These are phyloP conservation scores for Colletotrichum plurivorum DNA, from an alignment of 2,329 filamentous ascomycete species.

Conservation along the genomic window DNA sequence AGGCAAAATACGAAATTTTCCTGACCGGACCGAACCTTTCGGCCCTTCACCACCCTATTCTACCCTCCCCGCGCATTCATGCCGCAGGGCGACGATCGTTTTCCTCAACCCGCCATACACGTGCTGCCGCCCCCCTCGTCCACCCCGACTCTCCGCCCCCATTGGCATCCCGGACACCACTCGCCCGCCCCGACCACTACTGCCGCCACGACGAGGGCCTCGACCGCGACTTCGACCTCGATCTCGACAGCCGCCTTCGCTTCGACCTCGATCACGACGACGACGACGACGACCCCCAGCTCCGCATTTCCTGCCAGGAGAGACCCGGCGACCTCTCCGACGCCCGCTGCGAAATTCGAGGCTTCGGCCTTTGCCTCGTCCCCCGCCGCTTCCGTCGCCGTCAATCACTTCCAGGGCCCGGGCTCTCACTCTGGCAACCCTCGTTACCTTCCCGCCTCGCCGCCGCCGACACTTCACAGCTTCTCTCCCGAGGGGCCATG, in stretches of 20 bases:
- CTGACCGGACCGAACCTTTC: slow-evolving; percentile 32
- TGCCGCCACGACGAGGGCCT: not conserved
- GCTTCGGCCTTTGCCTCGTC: slow-evolving; percentile 18
- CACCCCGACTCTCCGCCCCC: slow-evolving; percentile 27
- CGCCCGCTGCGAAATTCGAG: slow-evolving; percentile 20
- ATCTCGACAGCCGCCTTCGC: not conserved
- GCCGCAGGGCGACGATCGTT: slow-evolving; percentile 40
- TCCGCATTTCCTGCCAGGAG: not conserved
- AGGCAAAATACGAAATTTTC: slow-evolving; percentile 37
- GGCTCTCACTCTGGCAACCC: slow-evolving; percentile 38
- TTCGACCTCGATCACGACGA: not conserved
- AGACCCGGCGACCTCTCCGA: slow-evolving; percentile 2
- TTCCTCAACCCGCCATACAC: slow-evolving; percentile 33
- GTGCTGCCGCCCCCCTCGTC: slow-evolving; percentile 22
- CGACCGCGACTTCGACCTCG: slow-evolving; percentile 17
- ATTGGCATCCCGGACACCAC: slow-evolving; percentile 16
- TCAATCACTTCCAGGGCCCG: slow-evolving; percentile 35
- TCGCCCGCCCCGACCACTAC: slow-evolving; percentile 5
- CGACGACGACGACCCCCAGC: slow-evolving; percentile 6
- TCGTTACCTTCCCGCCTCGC: slow-evolving; percentile 33
- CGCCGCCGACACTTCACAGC: slow-evolving; percentile 18
- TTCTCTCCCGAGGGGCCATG: slow-evolving; percentile 28
- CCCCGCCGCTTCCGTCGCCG: slow-evolving; percentile 16
- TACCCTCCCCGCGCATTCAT: slow-evolving; percentile 40
- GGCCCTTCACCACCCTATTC: slow-evolving; percentile 25